phyloP scores from a whole-genome alignment of 23 red algal species.

The Cyanidiococcus yangmingshanensis region DNA sequence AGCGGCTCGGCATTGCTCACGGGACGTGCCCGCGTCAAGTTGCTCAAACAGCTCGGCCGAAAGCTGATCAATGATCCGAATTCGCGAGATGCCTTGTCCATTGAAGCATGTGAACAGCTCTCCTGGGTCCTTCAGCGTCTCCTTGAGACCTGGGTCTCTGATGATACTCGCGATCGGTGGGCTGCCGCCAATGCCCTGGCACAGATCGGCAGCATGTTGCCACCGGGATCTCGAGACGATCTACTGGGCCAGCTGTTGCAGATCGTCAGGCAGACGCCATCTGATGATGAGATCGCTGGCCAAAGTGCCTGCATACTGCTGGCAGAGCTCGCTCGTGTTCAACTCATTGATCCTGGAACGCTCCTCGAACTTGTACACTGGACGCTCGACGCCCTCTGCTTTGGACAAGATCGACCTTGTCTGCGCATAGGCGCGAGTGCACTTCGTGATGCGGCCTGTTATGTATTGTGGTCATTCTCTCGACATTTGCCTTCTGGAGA shows the following conservation, averaged over 20 bases:
- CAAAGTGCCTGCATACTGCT: slow-evolving; percentile 81
- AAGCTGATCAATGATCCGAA: not conserved
- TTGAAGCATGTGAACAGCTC: slow-evolving; percentile 24
- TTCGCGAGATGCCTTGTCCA: not conserved
- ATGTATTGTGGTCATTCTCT: slow-evolving; percentile 75
- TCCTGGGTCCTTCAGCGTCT: slow-evolving; percentile 40
- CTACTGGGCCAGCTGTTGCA: slow-evolving; percentile 42
- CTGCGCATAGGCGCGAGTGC: slow-evolving; percentile 41
- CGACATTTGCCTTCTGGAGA: slow-evolving; percentile 29
- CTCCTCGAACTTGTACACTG: slow-evolving; percentile 25
- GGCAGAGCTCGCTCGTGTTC: slow-evolving; percentile 71
- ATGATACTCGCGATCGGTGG: slow-evolving; percentile 74
- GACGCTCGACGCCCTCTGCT: slow-evolving; percentile 17
- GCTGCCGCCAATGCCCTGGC: slow-evolving; percentile 70
- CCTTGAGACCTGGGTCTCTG: slow-evolving; percentile 32
- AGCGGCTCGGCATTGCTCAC: not conserved
- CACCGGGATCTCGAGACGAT: slow-evolving; percentile 22
- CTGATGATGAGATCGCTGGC: slow-evolving; percentile 33
- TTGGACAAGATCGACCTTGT: slow-evolving; percentile 49
- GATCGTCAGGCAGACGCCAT: slow-evolving; percentile 19
- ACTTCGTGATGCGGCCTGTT: slow-evolving; percentile 92
- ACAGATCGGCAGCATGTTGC: slow-evolving; percentile 45
- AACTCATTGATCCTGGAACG: slow-evolving; percentile 41
- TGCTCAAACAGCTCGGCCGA: not conserved
- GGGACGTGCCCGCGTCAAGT: not conserved